Conservation (phyloP, 306 rosid genomes). For the Acacia acuminata region DNA sequence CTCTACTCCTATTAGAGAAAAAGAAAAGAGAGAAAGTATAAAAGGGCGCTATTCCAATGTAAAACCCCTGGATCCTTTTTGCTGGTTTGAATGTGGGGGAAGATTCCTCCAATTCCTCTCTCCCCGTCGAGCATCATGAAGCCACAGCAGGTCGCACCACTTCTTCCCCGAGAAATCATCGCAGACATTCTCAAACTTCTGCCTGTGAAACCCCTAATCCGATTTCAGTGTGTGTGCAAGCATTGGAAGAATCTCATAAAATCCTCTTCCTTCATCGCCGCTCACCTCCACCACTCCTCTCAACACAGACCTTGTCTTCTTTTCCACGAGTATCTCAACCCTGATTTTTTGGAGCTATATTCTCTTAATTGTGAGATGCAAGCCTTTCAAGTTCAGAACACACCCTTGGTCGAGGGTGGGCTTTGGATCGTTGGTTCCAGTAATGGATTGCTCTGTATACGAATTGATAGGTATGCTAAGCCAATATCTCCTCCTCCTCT, state of each 20-base stretch:
- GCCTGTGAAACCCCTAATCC: not conserved
- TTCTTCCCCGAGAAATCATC: not conserved
- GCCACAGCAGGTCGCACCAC: not conserved
- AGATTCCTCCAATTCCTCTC: no score
- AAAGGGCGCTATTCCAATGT: no score
- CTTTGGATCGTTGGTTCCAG: not conserved
- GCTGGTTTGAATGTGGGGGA: no score
- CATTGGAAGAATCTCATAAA: not conserved
- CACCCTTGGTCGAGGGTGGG: not conserved
- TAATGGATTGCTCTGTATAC: not conserved
- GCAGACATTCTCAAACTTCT: not conserved
- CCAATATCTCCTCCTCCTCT: conserved; percentile 29
- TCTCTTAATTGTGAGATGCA: not conserved
- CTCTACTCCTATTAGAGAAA: no score
- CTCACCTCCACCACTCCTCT: not conserved
- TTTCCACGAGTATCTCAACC: not conserved
- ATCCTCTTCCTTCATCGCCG: not conserved
- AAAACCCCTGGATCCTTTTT: no score
- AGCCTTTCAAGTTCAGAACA: not conserved
- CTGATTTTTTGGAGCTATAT: no score
- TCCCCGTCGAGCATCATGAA: no score
- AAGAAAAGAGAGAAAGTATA: no score
- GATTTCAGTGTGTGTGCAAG: not conserved
- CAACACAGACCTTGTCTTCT: not conserved
- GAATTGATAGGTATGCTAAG: not conserved